phyloP scores from a whole-genome alignment of 306 rosid species.

The Vachellia pachyceras region DNA sequence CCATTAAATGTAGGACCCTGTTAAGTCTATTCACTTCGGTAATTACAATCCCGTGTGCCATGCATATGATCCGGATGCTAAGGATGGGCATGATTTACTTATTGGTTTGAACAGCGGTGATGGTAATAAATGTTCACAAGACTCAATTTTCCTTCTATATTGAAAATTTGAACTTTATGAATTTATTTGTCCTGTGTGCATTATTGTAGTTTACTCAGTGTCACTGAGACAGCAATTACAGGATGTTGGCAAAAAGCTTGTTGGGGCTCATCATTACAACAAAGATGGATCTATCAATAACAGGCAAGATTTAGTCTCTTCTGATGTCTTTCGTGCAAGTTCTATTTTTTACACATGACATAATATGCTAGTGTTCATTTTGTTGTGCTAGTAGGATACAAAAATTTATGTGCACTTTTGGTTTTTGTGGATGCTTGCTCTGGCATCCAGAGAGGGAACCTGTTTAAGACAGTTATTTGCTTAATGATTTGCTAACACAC shows the following conservation, averaged over 20 bases:
- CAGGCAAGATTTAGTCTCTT: slow-evolving; percentile 63
- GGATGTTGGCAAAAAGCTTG: slow-evolving; percentile 98
- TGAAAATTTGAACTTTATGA: slow-evolving; percentile 43
- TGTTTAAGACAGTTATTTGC: neutral
- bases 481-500: neutral
- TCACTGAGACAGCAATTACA: slow-evolving; percentile 98
- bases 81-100: slow-evolving; percentile 98
- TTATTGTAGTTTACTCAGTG: slow-evolving; percentile 91
- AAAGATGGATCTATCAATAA: slow-evolving; percentile 92
- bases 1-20: slow-evolving; percentile 80
- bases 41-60: slow-evolving; percentile 88
- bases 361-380: slow-evolving; percentile 9
- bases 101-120: slow-evolving; percentile 90
- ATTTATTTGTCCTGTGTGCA: slow-evolving; percentile 44
- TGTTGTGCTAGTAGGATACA: neutral
- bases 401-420: neutral
- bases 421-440: slow-evolving; percentile 1
- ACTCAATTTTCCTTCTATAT: slow-evolving; percentile 26
- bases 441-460: neutral
- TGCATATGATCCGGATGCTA: slow-evolving; percentile 88
- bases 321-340: slow-evolving; percentile 2
- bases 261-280: slow-evolving; percentile 93
- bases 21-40: slow-evolving; percentile 93
- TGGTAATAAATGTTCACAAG: slow-evolving; percentile 53
- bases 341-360: neutral